Conservation (phyloP, 1,284 basidiomycete species). For the Ganoderma lingzhi region DNA sequence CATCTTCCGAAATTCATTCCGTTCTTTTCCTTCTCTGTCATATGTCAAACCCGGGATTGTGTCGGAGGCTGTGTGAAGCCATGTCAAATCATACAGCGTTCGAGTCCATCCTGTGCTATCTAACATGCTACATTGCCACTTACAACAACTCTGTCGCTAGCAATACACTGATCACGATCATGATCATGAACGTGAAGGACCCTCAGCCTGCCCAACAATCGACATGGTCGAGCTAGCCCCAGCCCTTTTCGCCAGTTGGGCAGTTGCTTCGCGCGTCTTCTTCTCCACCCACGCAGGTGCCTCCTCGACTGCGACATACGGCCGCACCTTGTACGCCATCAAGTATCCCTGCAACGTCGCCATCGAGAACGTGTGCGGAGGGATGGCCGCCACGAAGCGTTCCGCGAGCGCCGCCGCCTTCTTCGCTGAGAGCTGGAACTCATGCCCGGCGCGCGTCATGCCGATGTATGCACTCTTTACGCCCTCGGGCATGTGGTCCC, state of each 20-base stretch:
- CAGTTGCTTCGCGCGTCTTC: conserved; percentile 34
- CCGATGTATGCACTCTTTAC: conserved; percentile 37
- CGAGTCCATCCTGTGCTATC: too few species aligned
- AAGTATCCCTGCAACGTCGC: conserved; percentile 79
- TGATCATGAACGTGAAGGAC: too few species aligned
- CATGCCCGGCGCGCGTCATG: conserved; percentile 39
- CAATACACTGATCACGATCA: not conserved
- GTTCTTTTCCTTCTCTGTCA: not conserved
- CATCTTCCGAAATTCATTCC: not conserved
- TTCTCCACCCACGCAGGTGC: conserved; percentile 40
- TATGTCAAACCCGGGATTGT: not conserved
- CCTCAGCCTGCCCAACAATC: not conserved
- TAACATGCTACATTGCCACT: not conserved
- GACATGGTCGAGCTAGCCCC: not conserved
- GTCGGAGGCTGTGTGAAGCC: not conserved
- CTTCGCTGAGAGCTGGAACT: conserved; percentile 43
- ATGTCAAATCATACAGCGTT: too few species aligned
- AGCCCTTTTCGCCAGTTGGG: not conserved
- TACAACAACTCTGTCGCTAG: not conserved
- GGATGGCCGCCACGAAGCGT: conserved; percentile 63
- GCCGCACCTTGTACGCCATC: conserved; percentile 73
- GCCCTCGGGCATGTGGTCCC: conserved; percentile 26
- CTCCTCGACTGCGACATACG: conserved; percentile 60
- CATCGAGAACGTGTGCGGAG: conserved; percentile 73
- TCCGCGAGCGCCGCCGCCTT: conserved; percentile 55